These are phyloP conservation scores for Taiozyma onychis DNA, from an alignment of 1,139 yeast genomes.

Conservation along the genomic window DNA sequence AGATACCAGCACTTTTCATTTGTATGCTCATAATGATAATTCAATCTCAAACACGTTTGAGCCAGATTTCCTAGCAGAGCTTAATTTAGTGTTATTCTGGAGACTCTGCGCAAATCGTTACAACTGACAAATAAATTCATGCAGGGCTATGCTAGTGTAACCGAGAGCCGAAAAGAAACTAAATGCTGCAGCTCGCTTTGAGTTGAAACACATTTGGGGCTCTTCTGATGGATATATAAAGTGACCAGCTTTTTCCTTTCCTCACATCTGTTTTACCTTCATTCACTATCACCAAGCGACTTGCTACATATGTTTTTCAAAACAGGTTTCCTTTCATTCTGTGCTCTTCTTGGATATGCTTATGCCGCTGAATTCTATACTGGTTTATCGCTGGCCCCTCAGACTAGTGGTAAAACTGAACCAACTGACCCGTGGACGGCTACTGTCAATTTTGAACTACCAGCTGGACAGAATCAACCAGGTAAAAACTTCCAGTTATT, in stretches of 20 bases:
- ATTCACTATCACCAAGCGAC: not conserved
- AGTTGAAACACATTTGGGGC: not conserved
- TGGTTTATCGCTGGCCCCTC: constrained; percentile 19
- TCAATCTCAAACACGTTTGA: no score
- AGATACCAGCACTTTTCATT: no score
- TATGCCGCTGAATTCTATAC: constrained; percentile 21
- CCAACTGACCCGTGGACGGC: constrained; percentile 27
- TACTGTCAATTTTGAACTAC: constrained; percentile 23
- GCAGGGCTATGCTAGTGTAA: not conserved
- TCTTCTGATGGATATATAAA: not conserved
- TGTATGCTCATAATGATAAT: no score
- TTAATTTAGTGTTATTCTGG: no score
- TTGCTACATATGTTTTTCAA: not conserved
- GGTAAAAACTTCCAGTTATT: constrained; percentile 25
- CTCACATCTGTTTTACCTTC: not conserved
- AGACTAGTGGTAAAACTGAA: constrained; percentile 3
- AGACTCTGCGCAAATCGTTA: no score
- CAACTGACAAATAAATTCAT: not conserved
- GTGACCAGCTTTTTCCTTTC: not conserved
- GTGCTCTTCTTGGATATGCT: not conserved
- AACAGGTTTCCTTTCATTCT: not conserved
- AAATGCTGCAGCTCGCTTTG: not conserved
- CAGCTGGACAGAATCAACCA: constrained; percentile 14
- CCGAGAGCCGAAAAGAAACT: not conserved
- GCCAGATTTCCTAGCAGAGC: no score